Conservation (phyloP, 495 filamentous ascomycete species). For the Aspergillus saccharolyticus region DNA sequence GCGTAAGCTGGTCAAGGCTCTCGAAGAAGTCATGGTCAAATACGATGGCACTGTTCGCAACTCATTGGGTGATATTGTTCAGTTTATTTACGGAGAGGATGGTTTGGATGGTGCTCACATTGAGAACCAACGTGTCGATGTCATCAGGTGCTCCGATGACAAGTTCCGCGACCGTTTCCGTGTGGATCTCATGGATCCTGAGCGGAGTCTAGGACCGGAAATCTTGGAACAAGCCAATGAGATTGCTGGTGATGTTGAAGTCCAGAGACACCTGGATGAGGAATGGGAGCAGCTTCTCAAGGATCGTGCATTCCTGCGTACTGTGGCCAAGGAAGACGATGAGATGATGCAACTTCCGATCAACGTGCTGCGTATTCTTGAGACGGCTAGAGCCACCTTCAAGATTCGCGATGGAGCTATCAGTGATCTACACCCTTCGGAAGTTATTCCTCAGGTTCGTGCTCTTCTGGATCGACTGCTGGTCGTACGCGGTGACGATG, state of each 20-base stretch:
- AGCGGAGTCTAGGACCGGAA: slow-evolving; percentile 56
- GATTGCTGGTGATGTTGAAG: slow-evolving; percentile 76
- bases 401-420: slow-evolving; percentile 75
- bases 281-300: slow-evolving; percentile 76
- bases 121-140: slow-evolving; percentile 84
- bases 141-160: slow-evolving; percentile 66
- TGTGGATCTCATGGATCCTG: slow-evolving; percentile 91
- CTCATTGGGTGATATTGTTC: slow-evolving; percentile 92
- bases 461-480: slow-evolving; percentile 69
- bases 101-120: slow-evolving; percentile 87
- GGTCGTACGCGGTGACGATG: slow-evolving; percentile 79
- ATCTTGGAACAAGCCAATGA: slow-evolving; percentile 82
- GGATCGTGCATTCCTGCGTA: slow-evolving; percentile 72
- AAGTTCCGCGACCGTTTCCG: slow-evolving; percentile 75
- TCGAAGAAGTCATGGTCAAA: slow-evolving; percentile 95
- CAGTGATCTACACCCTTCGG: slow-evolving; percentile 85
- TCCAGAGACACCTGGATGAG: slow-evolving; percentile 78
- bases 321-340: slow-evolving; percentile 62
- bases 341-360: slow-evolving; percentile 85
- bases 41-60: slow-evolving; percentile 98
- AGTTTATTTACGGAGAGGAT: slow-evolving; percentile 97
- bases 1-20: slow-evolving; percentile 92
- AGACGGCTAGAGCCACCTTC: slow-evolving; percentile 84
- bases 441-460: slow-evolving; percentile 78
- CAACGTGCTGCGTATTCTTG: slow-evolving; percentile 84